phyloP scores from a whole-genome alignment of 805 yeast species.

The Myxozyma lipomycoides region DNA sequence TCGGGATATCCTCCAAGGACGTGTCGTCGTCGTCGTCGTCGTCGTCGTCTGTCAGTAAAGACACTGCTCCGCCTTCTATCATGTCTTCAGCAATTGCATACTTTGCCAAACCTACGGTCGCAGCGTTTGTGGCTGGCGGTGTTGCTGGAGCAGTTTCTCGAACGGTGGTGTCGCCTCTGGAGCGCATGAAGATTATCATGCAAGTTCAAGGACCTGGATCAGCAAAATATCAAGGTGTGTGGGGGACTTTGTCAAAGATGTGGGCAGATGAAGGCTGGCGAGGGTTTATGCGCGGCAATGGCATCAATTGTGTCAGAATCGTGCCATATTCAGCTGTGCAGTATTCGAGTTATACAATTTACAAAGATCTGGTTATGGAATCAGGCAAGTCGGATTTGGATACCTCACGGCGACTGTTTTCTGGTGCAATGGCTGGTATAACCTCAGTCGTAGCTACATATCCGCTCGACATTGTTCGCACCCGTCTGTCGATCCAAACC shows the following conservation, averaged over 20 bases:
- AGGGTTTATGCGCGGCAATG: constrained; percentile 88
- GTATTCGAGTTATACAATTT: constrained; percentile 71
- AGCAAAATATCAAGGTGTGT: constrained; percentile 57
- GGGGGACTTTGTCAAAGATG: constrained; percentile 69
- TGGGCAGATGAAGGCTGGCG: constrained; percentile 88
- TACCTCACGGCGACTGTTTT: constrained; percentile 58
- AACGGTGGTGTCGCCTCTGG: constrained; percentile 92
- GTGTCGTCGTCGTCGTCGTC: too few species aligned
- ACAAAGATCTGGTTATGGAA: constrained; percentile 42
- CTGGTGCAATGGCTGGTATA: constrained; percentile 81
- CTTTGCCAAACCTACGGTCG: constrained; percentile 41
- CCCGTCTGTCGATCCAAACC: constrained; percentile 84
- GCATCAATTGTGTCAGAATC: constrained; percentile 81
- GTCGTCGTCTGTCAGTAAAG: too few species aligned
- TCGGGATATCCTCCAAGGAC: too few species aligned
- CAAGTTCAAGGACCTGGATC: constrained; percentile 73
- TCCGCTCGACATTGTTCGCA: constrained; percentile 87
- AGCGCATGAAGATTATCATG: constrained; percentile 83
- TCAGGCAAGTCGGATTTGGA: constrained; percentile 39
- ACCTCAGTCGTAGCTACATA: constrained; percentile 78
- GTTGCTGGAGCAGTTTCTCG: constrained; percentile 93
- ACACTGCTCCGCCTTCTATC: too few species aligned
- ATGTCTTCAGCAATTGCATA: too few species aligned
- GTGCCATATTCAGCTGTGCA: constrained; percentile 95
- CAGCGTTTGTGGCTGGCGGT: constrained; percentile 92